phyloP scores from a whole-genome alignment of 176 grass and related monocot species.

The Carex myosuroides region DNA sequence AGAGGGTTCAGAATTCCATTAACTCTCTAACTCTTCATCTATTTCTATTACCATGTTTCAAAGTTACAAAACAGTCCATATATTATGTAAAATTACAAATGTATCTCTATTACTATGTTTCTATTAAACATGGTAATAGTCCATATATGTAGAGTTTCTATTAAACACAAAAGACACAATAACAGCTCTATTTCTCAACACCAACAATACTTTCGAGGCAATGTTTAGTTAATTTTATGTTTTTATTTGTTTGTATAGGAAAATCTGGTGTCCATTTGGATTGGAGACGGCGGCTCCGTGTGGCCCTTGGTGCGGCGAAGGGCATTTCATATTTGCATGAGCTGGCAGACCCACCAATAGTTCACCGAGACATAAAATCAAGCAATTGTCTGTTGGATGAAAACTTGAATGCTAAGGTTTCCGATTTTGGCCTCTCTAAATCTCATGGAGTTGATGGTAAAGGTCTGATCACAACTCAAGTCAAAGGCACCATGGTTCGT shows the following conservation, averaged over 20 bases:
- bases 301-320: slow-evolving; percentile 58
- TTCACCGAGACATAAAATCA: slow-evolving; percentile 86
- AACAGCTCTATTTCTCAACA: no score
- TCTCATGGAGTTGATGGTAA: slow-evolving; percentile 33
- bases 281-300: slow-evolving; percentile 55
- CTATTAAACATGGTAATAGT: no score
- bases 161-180: no score
- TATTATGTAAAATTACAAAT: no score
- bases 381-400: slow-evolving; percentile 85
- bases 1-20: no score
- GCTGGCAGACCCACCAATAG: slow-evolving; percentile 69
- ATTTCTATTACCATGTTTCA: no score
- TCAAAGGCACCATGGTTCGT: slow-evolving; percentile 85
- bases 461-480: slow-evolving; percentile 48
- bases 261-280: slow-evolving; percentile 74
- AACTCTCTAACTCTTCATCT: no score
- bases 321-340: slow-evolving; percentile 80
- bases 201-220: neutral
- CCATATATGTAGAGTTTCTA: no score
- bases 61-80: no score
- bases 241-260: slow-evolving; percentile 30
- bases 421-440: slow-evolving; percentile 83
- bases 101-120: no score
- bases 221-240: neutral
- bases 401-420: slow-evolving; percentile 69